Evolutionary conservation across 139 green algal species (phyloP), one percentile per base, ranked within the genome.

Genomic region (Chlamydomonas sp.): DNA sequence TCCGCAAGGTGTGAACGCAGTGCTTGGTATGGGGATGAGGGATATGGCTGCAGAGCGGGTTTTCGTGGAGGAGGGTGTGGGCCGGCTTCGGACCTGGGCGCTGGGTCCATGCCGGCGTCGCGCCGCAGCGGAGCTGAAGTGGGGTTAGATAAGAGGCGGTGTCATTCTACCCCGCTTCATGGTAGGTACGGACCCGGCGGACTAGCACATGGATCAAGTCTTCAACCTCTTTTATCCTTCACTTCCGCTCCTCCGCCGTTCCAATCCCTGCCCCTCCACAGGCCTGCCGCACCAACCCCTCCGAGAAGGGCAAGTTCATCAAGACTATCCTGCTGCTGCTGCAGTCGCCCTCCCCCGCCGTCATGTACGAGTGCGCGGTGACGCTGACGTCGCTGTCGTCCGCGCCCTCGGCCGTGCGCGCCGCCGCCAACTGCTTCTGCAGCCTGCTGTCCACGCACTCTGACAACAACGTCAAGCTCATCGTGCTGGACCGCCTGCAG

Each of bases 381-480:
- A 98, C 97, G 0, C 95, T 99, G 8, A 93, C 97, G 17, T 92
- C 91, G 17, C 94, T 99, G 17, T 99, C 95, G 0, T 95, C 95
- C n/a, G 98, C 98, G 18, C 97, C 98, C 61, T 98, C 97, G 20
- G 98, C 98, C 71, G 95, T 99, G 75, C 94, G 97, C 66, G 98
- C 98, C 2, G 98, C 97, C 10, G 98, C 97, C 80, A 98, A 98
- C 92, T 99, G 97, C 96, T 99, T 97, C 95, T 99, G 95, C 93
- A 95, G 98, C 85, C 96, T 99, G 91, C 93, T 99, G 63, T 94
- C 97, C 20, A 97, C 85, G n/a, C 96, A 99, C 89, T 96, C 89
- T 61, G 98, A 99, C 95, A 99, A 99, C 96, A 99, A 99, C 87
- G 98, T 99, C 75, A 99, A 99, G 95, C 94, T 99, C n/a, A 99